Evolutionary conservation across 73 alveolate genomes (phyloP), one percentile per base, ranked within the genome.

Genomic region (Uronychia binucleata): DNA sequence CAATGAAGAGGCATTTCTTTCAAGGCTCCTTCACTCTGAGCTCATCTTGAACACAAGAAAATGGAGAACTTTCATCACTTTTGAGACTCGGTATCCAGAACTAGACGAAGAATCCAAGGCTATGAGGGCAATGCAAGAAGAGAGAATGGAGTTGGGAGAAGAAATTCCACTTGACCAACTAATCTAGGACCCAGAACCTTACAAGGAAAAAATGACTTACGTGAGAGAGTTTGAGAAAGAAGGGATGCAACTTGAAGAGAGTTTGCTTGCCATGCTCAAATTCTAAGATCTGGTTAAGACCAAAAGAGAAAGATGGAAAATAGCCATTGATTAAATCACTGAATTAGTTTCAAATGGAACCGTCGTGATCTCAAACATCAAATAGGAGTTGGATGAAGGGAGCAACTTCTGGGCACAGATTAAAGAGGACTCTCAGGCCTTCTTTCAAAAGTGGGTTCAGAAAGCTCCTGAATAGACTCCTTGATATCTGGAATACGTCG

Each of bases 351-450:
- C 95, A 14, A 81, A 86, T 75, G 97, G 93, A 0, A 80, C 87
- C 83, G 96, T 92, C 82, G 98, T 89, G 75, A 88, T 93, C 1
- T 97, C 93, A 34, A 93, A 93, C 60, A 87, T 94, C 91, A 94
- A 93, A 80, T 88, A 82, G 33, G 88, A 88, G 67, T 76, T 95
- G 31, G 90, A 86, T 60, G 96, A 90, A 75, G 84, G 91, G 34
- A 93, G 93, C 31, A 98, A 94, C 59, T 95, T 95, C 58, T 97
- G 99, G 99, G 94, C 90, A 82, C 98, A 97, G 60, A 80, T 93
- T 59, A 97, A 93, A 82, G 91, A 91, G 27, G 89, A 94, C 77
- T 80, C 94, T n/a, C 90, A 58, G 88, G 81, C 92, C 86, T 94
- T 80, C 82, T 82, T 90, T 87, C 86, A 83, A 85, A 83, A 87